A percentile compares a stretch with the other conserved stretches of the same genome.
These are phyloP conservation scores for Hemileccinum impolitum DNA, from an alignment of 768 basidiomycete genomes.

Conservation along the genomic window DNA sequence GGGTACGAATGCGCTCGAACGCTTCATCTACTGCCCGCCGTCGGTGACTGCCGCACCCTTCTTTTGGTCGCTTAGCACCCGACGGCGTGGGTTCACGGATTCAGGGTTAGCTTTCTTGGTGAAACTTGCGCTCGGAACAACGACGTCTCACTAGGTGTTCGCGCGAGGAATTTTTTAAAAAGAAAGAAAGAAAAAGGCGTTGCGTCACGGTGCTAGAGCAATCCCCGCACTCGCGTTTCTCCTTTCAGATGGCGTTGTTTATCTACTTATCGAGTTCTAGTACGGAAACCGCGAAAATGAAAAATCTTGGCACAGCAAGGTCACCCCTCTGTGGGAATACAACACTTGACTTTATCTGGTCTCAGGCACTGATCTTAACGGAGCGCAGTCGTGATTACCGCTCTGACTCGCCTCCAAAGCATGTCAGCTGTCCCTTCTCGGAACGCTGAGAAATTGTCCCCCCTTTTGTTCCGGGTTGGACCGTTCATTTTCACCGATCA, in stretches of 20 bases:
- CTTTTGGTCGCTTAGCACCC: constrained; percentile 3
- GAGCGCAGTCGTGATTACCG: constrained; percentile 22
- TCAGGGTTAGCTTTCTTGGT: constrained; percentile 19
- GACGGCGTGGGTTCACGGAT: constrained; percentile 7
- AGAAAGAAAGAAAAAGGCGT: neutral
- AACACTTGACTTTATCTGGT: constrained; percentile 23
- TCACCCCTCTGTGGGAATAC: constrained; percentile 17
- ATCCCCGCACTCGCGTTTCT: constrained; percentile 6
- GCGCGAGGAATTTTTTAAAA: neutral
- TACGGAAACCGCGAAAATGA: constrained; percentile 23
- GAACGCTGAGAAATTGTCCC: constrained; percentile 5
- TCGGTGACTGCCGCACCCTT: constrained; percentile 19
- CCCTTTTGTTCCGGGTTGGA: constrained; percentile 14
- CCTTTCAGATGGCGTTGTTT: constrained; percentile 6
- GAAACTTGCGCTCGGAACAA: constrained; percentile 2
- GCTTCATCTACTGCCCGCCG: constrained; percentile 24
- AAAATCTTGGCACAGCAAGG: constrained; percentile 16
- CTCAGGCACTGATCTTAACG: constrained; percentile 29
- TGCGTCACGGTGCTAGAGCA: neutral
- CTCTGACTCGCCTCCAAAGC: constrained; percentile 23
- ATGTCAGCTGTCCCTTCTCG: constrained; percentile 21
- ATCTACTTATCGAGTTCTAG: constrained; percentile 16
- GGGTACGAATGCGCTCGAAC: constrained; percentile 22
- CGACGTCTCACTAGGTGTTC: neutral
- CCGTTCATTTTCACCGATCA: constrained; percentile 24